Evolutionary conservation across 148 eudicot genomes (phyloP), one percentile per base, ranked within the genome.

Genomic region (Persicaria maculosa): DNA sequence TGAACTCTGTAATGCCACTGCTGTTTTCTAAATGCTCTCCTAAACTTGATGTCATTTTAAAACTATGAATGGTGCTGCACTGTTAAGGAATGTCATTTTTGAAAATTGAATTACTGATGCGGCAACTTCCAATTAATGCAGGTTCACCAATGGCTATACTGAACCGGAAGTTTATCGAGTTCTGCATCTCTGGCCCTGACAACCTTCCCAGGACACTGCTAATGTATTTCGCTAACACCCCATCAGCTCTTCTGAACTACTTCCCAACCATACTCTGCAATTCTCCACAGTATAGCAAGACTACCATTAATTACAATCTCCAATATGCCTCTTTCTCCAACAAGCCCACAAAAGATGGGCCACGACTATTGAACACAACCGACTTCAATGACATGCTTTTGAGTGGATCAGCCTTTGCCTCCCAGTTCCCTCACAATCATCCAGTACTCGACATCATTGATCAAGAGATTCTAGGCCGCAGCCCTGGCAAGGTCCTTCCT

Each of bases 261-360:
- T 85, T 85, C 85, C 87, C 83, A 57, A 85, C 87, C 1, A 72
- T 85, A 50, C 71, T 85, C 5, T 85, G 87, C 80, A 85, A 85
- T 79, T 72, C 87, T 5, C 84, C 83, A 4, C 68, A 77, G 59
- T 84, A 81, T 58, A 75, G 70, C 5, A 81, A 84, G 73, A 81
- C 84, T 9, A 75, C 77, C 40, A 50, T 81, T 16, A 82, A 79
- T 69, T 40, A 75, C 40, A 76, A 84, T 44, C 48, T 84, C 58
- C 77, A 82, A 67, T 74, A 72, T 75, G 73, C 40, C 14, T 17
- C 64, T 36, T 57, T 36, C 65, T 68, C 72, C 71, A 11, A 6
- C 17, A 50, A 54, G 0, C 64, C 44, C 17, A 15, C 22, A 10
- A 69, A 50, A n/a, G 40, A 50, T 7, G 69, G 7, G 5, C 73